Base-by-base conservation (phyloP, 2,329 filamentous ascomycete species). In the Nannizziopsis arthrosporioides region DNA sequence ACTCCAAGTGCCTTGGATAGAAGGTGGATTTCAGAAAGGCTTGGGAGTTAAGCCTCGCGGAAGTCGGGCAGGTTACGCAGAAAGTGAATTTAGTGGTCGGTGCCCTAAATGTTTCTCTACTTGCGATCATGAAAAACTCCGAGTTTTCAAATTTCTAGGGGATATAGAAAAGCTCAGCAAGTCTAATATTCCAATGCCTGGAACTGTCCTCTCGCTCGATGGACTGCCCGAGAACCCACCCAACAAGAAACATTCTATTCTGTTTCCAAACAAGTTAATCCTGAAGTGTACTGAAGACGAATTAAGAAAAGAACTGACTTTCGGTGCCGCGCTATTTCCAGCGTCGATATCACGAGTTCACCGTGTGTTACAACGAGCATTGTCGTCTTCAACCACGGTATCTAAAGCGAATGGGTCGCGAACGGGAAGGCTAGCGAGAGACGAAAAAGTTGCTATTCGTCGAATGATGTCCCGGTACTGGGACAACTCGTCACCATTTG, bases 261-360 rank as follows among this genome's bases (percentile, higher is more conserved):
- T 70, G 0, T 81, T 82, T 53, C 77, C 78, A 0, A 82, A 82
- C 54, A 67, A 72, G 1, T 61, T 82, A 41, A 66, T 84, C n/a
- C 64, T 65, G 14, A 59, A 65, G 0, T 65, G 65, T 0, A 64
- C 80, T 2, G 66, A 71, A 8, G 59, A 58, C 6, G 53, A 66
- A 7, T 59, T 81, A n/a, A n/a, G 0, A 55, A 68, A 2, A 58
- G 64, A 0, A 57, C 76, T 73, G 17, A 55, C 63, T 12, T 51
- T 58, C 2, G 47, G 54, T 14, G 35, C 47, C n/a, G 51, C 55
- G 1, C 53, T 60, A 0, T 58, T 63, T 2, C 22, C 22, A 27
- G 64, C 64, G 0, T 73, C 68, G 0, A 76, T 84, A 68, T 61
- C 71, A 0, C 63, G 63, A 5, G 68, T 84, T 14, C 73, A 74